Percentiles rank a stretch among this genome's conserved stretches.
phyloP scores from a whole-genome alignment of 2,329 filamentous ascomycete species.

The Chrysoporthe deuterocubensis region DNA sequence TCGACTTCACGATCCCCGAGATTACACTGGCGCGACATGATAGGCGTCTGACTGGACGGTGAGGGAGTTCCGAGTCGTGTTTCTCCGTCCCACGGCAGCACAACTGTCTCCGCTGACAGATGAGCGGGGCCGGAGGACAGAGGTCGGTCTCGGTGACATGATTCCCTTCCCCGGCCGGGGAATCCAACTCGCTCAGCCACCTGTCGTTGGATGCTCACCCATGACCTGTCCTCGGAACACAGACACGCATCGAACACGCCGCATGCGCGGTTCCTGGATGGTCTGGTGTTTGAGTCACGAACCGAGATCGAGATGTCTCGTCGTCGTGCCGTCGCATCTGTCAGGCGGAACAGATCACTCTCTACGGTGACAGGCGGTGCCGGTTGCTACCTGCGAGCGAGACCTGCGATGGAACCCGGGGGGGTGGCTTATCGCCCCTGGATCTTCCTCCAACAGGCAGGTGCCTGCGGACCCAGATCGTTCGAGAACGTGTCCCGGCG shows the following conservation, averaged over 20 bases:
- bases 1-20: not conserved
- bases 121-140: not conserved
- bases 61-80: not conserved
- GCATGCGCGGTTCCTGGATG: not conserved
- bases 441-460: constrained; percentile 11
- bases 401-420: constrained; percentile 4
- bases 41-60: not conserved
- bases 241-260: not conserved
- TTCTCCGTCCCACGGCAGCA: not conserved
- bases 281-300: not conserved
- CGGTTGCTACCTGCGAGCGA: not conserved
- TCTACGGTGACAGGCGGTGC: too few species aligned
- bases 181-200: not conserved
- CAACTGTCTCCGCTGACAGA: not conserved
- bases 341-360: not conserved
- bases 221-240: not conserved
- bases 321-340: not conserved
- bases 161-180: not conserved
- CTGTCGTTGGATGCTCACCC: not conserved
- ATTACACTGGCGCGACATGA: not conserved
- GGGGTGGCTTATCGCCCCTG: not conserved
- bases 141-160: not conserved
- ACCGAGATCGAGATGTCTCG: not conserved
- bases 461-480: not conserved
- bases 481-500: constrained; percentile 8